A percentile compares a stretch with the other conserved stretches of the same genome.
phyloP scores from a whole-genome alignment of 164 flowering plant genomes.

The Amborella trichopoda region DNA sequence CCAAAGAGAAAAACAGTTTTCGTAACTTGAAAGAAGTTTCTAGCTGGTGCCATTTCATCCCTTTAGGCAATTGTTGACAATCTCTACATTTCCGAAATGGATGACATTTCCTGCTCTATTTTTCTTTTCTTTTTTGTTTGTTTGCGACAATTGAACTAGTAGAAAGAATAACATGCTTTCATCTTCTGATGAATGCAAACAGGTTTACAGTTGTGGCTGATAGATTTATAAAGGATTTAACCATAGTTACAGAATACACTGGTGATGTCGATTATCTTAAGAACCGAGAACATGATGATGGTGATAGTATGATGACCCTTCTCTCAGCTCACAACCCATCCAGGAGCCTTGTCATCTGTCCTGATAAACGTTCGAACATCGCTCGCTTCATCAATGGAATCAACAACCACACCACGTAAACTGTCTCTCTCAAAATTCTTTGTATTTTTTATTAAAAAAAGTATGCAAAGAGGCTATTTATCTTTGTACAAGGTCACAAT shows the following conservation, averaged over 20 bases:
- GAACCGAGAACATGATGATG: constrained; percentile 82
- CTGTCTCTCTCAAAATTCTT: no score
- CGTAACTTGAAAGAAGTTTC: no score
- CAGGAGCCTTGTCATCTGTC: constrained; percentile 76
- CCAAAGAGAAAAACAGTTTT: no score
- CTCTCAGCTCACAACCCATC: constrained; percentile 46
- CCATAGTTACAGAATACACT: constrained; percentile 77
- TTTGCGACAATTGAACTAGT: no score
- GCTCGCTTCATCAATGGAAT: constrained; percentile 96
- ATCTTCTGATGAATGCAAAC: constrained; percentile 9
- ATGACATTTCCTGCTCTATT: no score
- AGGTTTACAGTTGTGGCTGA: constrained; percentile 97
- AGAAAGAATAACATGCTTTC: no score
- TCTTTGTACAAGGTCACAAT: no score
- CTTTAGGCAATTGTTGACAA: background rate
- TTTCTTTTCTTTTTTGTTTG: no score
- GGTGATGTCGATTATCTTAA: constrained; percentile 88
- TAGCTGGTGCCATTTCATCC: no score
- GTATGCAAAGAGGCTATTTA: no score
- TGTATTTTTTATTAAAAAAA: no score
- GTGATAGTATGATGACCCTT: constrained; percentile 83
- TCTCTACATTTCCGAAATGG: background rate
- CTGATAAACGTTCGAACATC: constrained; percentile 74
- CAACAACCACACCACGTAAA: constrained; percentile 83
- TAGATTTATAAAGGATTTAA: constrained; percentile 55